Evolutionary conservation across 495 filamentous ascomycete species (phyloP).

Genomic region (Hypomontagnella monticulosa): DNA sequence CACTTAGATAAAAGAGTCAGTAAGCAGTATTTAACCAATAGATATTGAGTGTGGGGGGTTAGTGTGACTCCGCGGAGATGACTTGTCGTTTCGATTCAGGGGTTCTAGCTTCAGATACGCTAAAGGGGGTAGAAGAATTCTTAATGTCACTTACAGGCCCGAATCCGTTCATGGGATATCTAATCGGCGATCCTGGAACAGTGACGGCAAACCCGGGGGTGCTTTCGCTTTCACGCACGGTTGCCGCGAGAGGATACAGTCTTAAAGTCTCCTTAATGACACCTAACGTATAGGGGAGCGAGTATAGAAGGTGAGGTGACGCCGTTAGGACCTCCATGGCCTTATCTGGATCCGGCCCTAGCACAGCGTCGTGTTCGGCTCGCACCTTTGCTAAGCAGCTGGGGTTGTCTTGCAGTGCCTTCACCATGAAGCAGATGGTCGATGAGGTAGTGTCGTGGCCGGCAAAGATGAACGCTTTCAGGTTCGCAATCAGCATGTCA

Average conservation of each 20-base stretch:
- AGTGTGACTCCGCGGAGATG: no score
- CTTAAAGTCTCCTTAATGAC: constrained; percentile 60
- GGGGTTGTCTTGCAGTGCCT: constrained; percentile 56
- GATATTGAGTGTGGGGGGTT: no score
- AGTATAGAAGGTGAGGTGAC: constrained; percentile 46
- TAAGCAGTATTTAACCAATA: background rate
- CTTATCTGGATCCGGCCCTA: constrained; percentile 40
- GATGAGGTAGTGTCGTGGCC: constrained; percentile 59
- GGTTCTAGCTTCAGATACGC: no score
- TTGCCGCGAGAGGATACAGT: constrained; percentile 50
- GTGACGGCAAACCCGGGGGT: constrained; percentile 44
- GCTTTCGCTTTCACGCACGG: constrained; percentile 41
- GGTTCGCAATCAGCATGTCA: constrained; percentile 39
- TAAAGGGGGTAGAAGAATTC: no score
- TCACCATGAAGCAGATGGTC: constrained; percentile 50
- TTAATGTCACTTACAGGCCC: constrained; percentile 42
- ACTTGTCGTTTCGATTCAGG: no score
- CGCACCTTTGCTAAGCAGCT: constrained; percentile 50
- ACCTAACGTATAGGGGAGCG: constrained; percentile 56
- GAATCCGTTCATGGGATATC: constrained; percentile 43
- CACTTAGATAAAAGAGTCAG: background rate
- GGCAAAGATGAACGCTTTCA: constrained; percentile 55
- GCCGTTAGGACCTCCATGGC: constrained; percentile 29
- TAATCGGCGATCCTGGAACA: constrained; percentile 36
- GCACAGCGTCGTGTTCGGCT: constrained; percentile 56